Evolutionary conservation across 768 basidiomycete genomes (phyloP).

Genomic region (Podaxis rugospora): DNA sequence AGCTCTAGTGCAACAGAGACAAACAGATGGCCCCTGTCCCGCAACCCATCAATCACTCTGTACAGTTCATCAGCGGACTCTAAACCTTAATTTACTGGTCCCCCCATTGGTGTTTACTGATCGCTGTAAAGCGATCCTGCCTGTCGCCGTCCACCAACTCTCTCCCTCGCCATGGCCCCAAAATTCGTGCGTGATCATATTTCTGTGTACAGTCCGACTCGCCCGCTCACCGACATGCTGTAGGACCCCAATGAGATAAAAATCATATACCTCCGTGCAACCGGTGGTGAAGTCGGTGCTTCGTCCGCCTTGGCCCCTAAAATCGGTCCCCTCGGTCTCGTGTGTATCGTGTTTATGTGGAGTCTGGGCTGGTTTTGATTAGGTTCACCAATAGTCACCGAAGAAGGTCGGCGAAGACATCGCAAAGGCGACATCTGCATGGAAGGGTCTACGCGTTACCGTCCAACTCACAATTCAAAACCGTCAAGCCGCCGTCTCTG

Average conservation of each 20-base stretch:
- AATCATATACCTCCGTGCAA: constrained; percentile 97
- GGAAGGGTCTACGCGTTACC: constrained; percentile 99
- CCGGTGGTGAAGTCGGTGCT: constrained; percentile 99
- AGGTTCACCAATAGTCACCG: constrained; percentile 64
- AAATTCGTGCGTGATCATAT: constrained; percentile 15
- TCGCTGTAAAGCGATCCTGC: neutral
- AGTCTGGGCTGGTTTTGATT: constrained; percentile 6
- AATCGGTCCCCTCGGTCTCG: constrained; percentile 99
- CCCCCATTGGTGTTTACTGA: constrained; percentile 10
- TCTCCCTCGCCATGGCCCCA: constrained; percentile 21
- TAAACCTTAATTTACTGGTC: constrained; percentile 46
- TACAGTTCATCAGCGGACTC: constrained; percentile 52
- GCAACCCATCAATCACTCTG: constrained; percentile 32
- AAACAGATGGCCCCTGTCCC: constrained; percentile 22
- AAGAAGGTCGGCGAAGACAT: constrained; percentile 99
- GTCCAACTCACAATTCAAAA: constrained; percentile 99
- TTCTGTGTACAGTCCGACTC: neutral
- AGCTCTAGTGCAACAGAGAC: constrained; percentile 28
- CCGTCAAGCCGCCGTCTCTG: constrained; percentile 95
- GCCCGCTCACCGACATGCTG: constrained; percentile 9
- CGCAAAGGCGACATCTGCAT: constrained; percentile 95
- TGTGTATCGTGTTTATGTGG: constrained; percentile 36
- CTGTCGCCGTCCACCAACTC: constrained; percentile 15
- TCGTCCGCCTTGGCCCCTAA: constrained; percentile 98
- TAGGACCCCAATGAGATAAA: constrained; percentile 98